Conservation (phyloP, 306 rosid genomes). For the Ammopiptanthus mongolicus region DNA sequence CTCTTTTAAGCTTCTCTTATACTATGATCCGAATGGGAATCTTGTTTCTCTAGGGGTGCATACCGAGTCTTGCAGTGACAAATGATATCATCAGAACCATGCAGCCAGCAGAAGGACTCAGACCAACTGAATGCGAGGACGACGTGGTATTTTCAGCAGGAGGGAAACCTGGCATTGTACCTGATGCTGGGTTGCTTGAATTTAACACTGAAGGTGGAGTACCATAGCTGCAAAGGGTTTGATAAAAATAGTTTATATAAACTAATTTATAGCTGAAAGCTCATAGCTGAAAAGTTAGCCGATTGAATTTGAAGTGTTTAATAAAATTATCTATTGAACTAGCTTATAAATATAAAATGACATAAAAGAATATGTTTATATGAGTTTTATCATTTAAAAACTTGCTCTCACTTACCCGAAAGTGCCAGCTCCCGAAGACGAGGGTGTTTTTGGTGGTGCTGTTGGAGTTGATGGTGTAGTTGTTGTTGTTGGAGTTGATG, state of each 20-base stretch:
- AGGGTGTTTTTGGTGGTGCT: constrained; percentile 25
- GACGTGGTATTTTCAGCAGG: constrained; percentile 50
- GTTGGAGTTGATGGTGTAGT: not conserved
- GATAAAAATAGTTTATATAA: too few species aligned
- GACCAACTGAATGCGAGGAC: constrained; percentile 25
- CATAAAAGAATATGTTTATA: too few species aligned
- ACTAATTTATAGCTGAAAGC: too few species aligned
- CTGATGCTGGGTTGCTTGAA: constrained; percentile 58
- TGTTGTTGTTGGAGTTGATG: constrained; percentile 25
- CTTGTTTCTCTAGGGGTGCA: constrained; percentile 15
- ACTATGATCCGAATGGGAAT: constrained; percentile 3
- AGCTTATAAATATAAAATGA: too few species aligned
- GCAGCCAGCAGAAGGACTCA: constrained; percentile 39
- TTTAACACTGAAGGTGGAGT: constrained; percentile 65
- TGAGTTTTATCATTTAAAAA: not conserved
- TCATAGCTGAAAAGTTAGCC: too few species aligned
- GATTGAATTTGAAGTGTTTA: too few species aligned
- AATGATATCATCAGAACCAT: constrained; percentile 32
- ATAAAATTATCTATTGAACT: too few species aligned
- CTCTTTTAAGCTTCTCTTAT: not conserved
- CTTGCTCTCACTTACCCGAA: constrained; percentile 38
- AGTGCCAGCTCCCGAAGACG: constrained; percentile 47
- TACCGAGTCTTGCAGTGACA: constrained; percentile 30
- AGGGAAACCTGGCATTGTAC: constrained; percentile 50
- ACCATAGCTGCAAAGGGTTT: constrained; percentile 54